phyloP scores from a whole-genome alignment of 148 eudicot genomes.

The Vaccinium corymbosum region DNA sequence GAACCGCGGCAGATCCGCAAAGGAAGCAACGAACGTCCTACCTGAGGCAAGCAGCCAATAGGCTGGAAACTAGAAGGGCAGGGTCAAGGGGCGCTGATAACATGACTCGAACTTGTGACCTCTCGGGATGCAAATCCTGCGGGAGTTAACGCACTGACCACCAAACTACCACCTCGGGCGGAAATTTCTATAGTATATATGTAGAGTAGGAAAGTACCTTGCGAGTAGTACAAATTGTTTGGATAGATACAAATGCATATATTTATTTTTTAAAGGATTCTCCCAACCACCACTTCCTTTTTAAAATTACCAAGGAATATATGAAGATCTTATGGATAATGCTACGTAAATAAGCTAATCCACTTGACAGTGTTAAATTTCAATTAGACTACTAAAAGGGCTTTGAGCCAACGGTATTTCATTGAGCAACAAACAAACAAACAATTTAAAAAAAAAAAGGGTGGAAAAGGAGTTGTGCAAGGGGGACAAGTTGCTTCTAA shows the following conservation, averaged over 20 bases:
- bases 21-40: background rate
- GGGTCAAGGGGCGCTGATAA: background rate
- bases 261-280: background rate
- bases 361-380: background rate
- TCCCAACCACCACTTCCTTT: background rate
- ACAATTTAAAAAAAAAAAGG: background rate
- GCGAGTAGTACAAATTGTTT: background rate
- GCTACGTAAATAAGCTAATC: background rate
- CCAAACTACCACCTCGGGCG: background rate
- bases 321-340: background rate
- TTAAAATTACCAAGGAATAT: background rate
- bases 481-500: background rate
- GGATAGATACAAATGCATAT: background rate
- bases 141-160: background rate
- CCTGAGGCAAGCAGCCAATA: background rate
- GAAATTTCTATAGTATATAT: background rate
- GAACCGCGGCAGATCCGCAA: background rate
- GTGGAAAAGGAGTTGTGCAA: background rate
- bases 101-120: background rate
- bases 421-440: background rate
- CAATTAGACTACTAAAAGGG: background rate
- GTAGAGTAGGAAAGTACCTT: background rate
- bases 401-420: background rate
- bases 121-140: background rate
- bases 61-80: background rate